A percentile compares a stretch with the other conserved stretches of the same genome.
phyloP scores from a whole-genome alignment of 2,329 filamentous ascomycete genomes.

The Sporothrix dimorphospora region DNA sequence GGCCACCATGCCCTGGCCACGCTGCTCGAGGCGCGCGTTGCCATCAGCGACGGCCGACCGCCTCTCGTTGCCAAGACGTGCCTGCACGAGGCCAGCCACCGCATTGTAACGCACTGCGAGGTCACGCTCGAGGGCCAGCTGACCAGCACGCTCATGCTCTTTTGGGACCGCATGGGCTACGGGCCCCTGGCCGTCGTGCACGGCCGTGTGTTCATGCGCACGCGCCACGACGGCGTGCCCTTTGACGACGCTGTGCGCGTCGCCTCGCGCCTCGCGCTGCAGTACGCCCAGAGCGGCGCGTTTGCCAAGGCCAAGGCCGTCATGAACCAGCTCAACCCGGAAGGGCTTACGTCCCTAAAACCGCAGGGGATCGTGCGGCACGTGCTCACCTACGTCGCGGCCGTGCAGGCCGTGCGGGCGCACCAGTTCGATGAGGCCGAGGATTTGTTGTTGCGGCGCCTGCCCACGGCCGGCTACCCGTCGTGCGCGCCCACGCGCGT shows the following conservation, averaged over 20 bases:
- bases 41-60: constrained; percentile 30
- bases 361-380: constrained; percentile 29
- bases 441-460: constrained; percentile 30
- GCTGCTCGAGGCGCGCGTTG: constrained; percentile 32
- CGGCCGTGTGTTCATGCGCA: constrained; percentile 75
- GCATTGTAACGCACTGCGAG: constrained; percentile 25
- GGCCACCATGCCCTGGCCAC: constrained; percentile 29
- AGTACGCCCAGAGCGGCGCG: constrained; percentile 66
- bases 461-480: constrained; percentile 31
- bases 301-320: constrained; percentile 69
- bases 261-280: constrained; percentile 69
- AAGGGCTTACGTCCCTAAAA: constrained; percentile 30
- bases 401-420: constrained; percentile 29
- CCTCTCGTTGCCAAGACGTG: constrained; percentile 29
- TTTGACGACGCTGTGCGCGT: constrained; percentile 81
- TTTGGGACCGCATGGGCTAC: constrained; percentile 76
- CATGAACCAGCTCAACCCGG: constrained; percentile 42
- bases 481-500: constrained; percentile 6
- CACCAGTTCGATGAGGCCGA: constrained; percentile 30
- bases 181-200: constrained; percentile 58
- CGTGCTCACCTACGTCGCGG: constrained; percentile 28
- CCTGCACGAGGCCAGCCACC: constrained; percentile 28
- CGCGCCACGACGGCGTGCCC: constrained; percentile 60
- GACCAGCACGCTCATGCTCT: constrained; percentile 53
- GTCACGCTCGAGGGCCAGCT: constrained; percentile 32